phyloP scores from a whole-genome alignment of 495 filamentous ascomycete genomes.

The Apiosordaria backusii region DNA sequence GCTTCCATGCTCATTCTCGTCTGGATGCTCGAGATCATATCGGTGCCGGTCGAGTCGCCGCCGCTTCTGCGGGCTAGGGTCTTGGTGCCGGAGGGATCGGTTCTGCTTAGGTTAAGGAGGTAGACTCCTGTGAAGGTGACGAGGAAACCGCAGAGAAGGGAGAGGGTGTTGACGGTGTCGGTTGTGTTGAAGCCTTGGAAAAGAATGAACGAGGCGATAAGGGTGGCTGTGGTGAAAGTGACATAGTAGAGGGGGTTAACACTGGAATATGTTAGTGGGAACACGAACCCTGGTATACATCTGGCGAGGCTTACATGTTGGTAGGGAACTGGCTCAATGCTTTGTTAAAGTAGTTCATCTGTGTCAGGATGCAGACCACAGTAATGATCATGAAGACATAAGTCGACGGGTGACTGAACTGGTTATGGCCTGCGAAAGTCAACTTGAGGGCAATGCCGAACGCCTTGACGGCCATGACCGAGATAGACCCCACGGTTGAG shows the following conservation, averaged over 20 bases:
- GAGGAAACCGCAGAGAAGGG: constrained; percentile 88
- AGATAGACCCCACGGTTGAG: constrained; percentile 92
- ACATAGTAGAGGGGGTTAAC: constrained; percentile 99
- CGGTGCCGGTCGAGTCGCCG: constrained; percentile 78
- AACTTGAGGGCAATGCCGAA: constrained; percentile 96
- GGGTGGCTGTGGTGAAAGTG: constrained; percentile 95
- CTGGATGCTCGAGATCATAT: constrained; percentile 81
- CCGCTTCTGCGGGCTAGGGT: constrained; percentile 61
- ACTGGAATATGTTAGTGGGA: constrained; percentile 47
- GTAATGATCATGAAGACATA: constrained; percentile 96
- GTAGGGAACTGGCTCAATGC: constrained; percentile 95
- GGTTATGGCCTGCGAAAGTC: constrained; percentile 86
- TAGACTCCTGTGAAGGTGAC: constrained; percentile 97
- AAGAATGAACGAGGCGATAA: constrained; percentile 94
- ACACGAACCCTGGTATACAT: background rate
- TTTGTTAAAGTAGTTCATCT: constrained; percentile 99
- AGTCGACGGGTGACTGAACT: constrained; percentile 88
- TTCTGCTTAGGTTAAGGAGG: constrained; percentile 87
- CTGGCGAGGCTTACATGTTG: constrained; percentile 63
- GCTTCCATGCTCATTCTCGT: constrained; percentile 92
- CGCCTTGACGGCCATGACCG: constrained; percentile 97
- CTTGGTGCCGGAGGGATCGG: constrained; percentile 77
- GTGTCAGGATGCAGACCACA: constrained; percentile 86
- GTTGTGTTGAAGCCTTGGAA: constrained; percentile 97
- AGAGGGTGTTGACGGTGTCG: constrained; percentile 84